Evolutionary conservation across 106 monocot genomes (phyloP).

Genomic region (Posidonia australis): DNA sequence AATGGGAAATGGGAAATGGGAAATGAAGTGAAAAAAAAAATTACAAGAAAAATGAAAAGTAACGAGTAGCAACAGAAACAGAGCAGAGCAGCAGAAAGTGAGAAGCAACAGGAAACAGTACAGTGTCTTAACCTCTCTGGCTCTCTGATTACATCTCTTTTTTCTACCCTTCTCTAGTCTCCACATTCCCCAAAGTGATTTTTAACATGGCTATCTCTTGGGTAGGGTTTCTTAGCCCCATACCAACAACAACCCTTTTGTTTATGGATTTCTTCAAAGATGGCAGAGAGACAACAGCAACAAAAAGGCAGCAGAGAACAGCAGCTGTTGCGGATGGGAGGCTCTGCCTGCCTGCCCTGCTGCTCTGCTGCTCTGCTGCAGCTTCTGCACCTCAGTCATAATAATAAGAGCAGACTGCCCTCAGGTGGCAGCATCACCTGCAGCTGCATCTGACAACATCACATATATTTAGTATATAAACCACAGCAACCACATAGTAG

Average conservation of each 20-base stretch:
- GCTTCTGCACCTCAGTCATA: constrained; percentile 19
- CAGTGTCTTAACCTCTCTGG: background rate
- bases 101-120: background rate
- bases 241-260: constrained; percentile 17
- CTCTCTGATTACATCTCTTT: background rate
- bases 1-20: background rate
- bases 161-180: background rate
- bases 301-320: constrained; percentile 24
- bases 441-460: constrained; percentile 17
- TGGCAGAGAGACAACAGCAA: constrained; percentile 29
- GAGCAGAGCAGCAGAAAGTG: too few species aligned
- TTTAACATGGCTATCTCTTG: background rate
- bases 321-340: constrained; percentile 12
- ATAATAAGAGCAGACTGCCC: constrained; percentile 31
- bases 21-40: too few species aligned
- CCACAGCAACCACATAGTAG: too few species aligned
- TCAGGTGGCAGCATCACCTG: constrained; percentile 36
- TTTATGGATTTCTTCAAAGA: constrained; percentile 62
- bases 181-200: background rate
- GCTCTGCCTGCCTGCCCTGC: background rate
- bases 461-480: constrained; percentile 3
- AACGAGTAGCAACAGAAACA: too few species aligned
- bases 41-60: too few species aligned
- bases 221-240: background rate
- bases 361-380: constrained; percentile 9